Evolutionary conservation across 2,329 filamentous ascomycete species (phyloP).

Genomic region (Gremmenia infestans): DNA sequence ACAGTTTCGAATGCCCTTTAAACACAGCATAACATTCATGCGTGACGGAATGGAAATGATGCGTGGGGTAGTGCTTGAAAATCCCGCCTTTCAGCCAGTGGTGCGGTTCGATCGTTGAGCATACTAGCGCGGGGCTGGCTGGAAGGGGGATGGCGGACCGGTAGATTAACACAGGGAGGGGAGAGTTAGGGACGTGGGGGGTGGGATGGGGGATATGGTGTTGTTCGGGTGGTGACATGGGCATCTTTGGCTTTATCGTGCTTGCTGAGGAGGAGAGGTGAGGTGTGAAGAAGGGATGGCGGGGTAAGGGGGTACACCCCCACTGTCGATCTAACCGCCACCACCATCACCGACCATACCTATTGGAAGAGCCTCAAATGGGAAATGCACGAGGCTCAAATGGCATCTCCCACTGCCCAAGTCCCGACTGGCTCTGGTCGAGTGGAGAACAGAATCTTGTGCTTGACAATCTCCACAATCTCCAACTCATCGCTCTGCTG

Average conservation of each 20-base stretch:
- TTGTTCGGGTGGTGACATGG: conserved; percentile 8
- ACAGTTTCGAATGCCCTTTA: conserved; percentile 25
- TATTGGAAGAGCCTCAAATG: background rate
- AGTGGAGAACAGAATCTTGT: conserved; percentile 78
- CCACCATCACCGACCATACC: background rate
- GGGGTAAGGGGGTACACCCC: conserved; percentile 3
- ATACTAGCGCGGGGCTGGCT: conserved; percentile 22
- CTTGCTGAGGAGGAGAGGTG: background rate
- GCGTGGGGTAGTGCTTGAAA: conserved; percentile 19
- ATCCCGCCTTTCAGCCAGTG: conserved; percentile 31
- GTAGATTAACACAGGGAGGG: conserved; percentile 34
- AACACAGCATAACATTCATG: conserved; percentile 36
- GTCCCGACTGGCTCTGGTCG: conserved; percentile 77
- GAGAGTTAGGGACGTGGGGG: conserved; percentile 31
- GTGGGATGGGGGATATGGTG: conserved; percentile 21
- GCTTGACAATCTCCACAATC: conserved; percentile 80
- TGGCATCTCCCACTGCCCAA: conserved; percentile 8
- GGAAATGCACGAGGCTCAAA: background rate
- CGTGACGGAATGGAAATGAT: conserved; percentile 33
- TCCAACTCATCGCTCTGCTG: conserved; percentile 56
- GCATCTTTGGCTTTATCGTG: background rate
- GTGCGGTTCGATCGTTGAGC: conserved; percentile 27
- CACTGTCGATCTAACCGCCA: background rate
- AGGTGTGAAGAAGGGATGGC: conserved; percentile 6
- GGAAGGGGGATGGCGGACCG: conserved; percentile 29